phyloP scores from a whole-genome alignment of 306 rosid genomes.

The Fagus sylvatica region DNA sequence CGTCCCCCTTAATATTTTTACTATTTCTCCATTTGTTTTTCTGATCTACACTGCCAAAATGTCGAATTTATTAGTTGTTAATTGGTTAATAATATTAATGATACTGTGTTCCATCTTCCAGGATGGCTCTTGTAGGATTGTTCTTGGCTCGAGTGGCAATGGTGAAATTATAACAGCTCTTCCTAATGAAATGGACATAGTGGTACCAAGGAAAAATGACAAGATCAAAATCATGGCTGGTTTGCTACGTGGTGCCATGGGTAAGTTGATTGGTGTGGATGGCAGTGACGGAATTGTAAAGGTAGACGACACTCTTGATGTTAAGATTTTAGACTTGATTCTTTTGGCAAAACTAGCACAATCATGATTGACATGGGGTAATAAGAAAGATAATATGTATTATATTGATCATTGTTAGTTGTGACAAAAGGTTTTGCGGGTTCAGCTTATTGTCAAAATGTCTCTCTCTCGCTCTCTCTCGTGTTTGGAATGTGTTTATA shows the following conservation, averaged over 20 bases:
- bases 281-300: conserved; percentile 97
- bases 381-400: conserved; percentile 12
- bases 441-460: too few species aligned
- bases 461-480: too few species aligned
- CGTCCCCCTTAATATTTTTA: background rate
- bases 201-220: conserved; percentile 80
- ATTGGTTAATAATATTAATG: background rate
- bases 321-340: conserved; percentile 84
- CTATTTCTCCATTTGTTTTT: background rate
- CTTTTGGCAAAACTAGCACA: conserved; percentile 83
- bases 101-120: conserved; percentile 32
- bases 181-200: conserved; percentile 74
- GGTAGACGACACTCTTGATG: conserved; percentile 89
- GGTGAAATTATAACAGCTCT: conserved; percentile 69
- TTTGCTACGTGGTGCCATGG: conserved; percentile 79
- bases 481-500: too few species aligned
- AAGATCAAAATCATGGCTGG: conserved; percentile 91
- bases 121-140: conserved; percentile 87
- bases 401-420: conserved; percentile 9
- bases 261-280: conserved; percentile 96
- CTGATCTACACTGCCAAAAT: background rate
- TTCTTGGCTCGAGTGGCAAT: conserved; percentile 67
- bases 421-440: background rate
- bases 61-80: background rate
- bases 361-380: conserved; percentile 25